phyloP scores from a whole-genome alignment of 306 rosid genomes.

The Rosa persica region DNA sequence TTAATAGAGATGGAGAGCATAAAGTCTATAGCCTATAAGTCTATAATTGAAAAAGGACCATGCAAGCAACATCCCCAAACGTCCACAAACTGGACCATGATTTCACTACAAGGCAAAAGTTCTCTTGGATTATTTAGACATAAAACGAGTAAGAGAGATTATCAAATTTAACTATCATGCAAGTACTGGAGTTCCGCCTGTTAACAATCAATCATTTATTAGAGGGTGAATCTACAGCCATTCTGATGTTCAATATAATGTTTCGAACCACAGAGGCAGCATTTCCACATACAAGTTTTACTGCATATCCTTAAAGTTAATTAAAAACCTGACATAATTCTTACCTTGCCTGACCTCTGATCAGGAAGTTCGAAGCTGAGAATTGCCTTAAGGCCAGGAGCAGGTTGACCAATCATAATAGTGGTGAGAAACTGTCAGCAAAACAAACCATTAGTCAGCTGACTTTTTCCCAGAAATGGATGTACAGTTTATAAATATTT shows the following conservation, averaged over 20 bases:
- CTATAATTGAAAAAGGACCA: too few relatives aligned
- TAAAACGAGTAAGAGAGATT: too few relatives aligned
- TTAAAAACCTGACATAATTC: conserved; percentile 2
- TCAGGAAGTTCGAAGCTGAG: conserved; percentile 77
- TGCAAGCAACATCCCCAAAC: too few relatives aligned
- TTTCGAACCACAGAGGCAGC: neutral
- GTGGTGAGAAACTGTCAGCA: conserved; percentile 62
- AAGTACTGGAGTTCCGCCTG: conserved; percentile 83
- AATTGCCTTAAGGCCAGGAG: conserved; percentile 82
- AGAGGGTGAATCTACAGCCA: conserved; percentile 14
- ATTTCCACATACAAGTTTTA: neutral
- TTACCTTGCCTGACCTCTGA: conserved; percentile 90
- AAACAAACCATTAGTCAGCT: conserved; percentile 15
- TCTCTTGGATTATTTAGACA: too few relatives aligned
- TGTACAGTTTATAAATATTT: neutral
- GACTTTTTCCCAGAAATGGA: neutral
- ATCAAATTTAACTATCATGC: conserved; percentile 39
- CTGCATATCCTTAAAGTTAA: neutral
- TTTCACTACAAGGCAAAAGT: too few relatives aligned
- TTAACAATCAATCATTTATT: conserved; percentile 29
- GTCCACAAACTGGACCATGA: too few relatives aligned
- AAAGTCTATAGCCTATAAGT: too few relatives aligned
- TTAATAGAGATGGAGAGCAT: too few relatives aligned
- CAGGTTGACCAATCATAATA: conserved; percentile 63
- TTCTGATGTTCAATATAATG: conserved; percentile 4